Percentiles rank a stretch among this genome's conserved stretches.
These are phyloP conservation scores for Pseudogymnoascus sp. DNA, from an alignment of 2,329 filamentous ascomycete species.

Conservation along the genomic window DNA sequence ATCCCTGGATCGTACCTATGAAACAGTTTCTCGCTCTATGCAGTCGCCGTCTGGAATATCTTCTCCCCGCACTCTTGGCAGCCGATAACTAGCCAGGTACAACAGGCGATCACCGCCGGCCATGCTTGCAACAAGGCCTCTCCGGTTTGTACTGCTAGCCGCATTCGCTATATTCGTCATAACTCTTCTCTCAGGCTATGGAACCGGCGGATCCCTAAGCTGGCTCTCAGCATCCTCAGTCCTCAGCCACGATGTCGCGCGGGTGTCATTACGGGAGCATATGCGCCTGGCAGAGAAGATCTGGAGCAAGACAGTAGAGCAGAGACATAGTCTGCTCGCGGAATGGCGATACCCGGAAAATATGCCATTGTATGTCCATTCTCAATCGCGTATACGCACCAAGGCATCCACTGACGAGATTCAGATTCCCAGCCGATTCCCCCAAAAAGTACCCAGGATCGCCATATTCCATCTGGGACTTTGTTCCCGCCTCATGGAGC, in stretches of 20 bases:
- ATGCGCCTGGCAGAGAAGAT: constrained; percentile 20
- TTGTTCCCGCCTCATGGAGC: constrained; percentile 35
- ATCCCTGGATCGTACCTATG: background rate
- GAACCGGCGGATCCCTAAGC: background rate
- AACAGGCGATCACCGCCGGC: background rate
- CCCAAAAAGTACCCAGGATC: constrained; percentile 20
- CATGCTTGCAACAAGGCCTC: background rate
- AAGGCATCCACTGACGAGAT: background rate
- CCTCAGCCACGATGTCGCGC: background rate
- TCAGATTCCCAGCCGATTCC: constrained; percentile 24
- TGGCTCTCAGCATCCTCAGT: background rate
- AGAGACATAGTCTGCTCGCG: constrained; percentile 27
- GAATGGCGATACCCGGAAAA: constrained; percentile 23
- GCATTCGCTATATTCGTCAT: background rate
- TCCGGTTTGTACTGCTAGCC: background rate
- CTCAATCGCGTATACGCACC: background rate
- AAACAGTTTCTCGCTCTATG: background rate
- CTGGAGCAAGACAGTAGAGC: constrained; percentile 29
- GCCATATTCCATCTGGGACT: constrained; percentile 37
- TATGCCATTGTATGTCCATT: constrained; percentile 24
- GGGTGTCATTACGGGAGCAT: background rate
- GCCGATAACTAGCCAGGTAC: constrained; percentile 1
- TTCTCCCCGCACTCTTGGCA: background rate
- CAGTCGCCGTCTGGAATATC: background rate
- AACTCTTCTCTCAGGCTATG: background rate